Evolutionary conservation across 2,329 filamentous ascomycete genomes (phyloP).

Genomic region (Penicillium sp.): DNA sequence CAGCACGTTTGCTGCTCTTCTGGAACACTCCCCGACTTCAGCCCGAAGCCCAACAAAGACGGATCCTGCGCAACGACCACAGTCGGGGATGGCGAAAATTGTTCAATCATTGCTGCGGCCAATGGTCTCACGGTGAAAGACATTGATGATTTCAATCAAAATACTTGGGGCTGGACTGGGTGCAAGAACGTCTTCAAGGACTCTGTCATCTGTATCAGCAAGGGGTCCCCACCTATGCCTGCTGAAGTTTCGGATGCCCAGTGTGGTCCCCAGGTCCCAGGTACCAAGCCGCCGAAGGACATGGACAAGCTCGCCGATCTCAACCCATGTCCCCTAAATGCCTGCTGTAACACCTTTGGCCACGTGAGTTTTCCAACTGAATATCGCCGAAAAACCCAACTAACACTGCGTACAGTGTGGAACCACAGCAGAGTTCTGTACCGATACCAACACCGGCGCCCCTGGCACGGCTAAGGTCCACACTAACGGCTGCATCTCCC

Average conservation of each 20-base stretch:
- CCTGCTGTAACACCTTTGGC: neutral
- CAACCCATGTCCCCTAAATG: neutral
- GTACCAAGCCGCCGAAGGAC: neutral
- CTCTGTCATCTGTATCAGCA: no score
- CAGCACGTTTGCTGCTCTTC: slow-evolving; percentile 38
- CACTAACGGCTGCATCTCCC: neutral
- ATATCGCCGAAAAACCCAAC: no score
- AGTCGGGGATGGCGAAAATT: slow-evolving; percentile 33
- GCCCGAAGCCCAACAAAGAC: slow-evolving; percentile 33
- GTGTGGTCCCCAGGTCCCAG: neutral
- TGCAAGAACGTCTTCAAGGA: slow-evolving; percentile 29
- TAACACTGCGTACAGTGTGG: neutral
- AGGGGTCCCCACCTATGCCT: no score
- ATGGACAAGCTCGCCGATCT: neutral
- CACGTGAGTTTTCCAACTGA: no score
- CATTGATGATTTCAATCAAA: slow-evolving; percentile 38
- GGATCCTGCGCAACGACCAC: slow-evolving; percentile 37
- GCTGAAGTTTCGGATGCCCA: neutral
- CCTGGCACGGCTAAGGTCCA: neutral
- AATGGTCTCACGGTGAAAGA: slow-evolving; percentile 15
- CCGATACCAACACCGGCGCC: neutral
- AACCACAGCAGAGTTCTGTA: neutral
- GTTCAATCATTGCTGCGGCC: slow-evolving; percentile 11
- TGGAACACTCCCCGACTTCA: slow-evolving; percentile 35
- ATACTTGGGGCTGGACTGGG: slow-evolving; percentile 44